Base-by-base conservation (phyloP, 495 filamentous ascomycete species). In the Clohesyomyces aquaticus region DNA sequence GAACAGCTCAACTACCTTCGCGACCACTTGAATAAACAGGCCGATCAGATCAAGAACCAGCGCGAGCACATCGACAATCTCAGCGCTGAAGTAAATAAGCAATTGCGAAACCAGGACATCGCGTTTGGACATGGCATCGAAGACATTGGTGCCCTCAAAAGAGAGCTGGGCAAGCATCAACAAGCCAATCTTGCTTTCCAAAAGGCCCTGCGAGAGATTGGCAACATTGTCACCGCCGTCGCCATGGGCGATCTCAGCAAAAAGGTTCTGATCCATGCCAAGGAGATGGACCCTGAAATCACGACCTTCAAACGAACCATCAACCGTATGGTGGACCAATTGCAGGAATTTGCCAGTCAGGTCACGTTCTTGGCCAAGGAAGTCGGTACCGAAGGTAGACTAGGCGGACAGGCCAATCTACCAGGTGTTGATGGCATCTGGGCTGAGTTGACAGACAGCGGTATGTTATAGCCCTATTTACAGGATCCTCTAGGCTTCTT, bases 211-310 rank as follows among this genome's bases (percentile, higher is more conserved):
- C 86, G 91, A 58, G 94, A 99, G 76, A 99, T 99, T 73, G 94
- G 94, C 55, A 93, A 89, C 66, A 98, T 99, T 65, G 91, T 97
- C 70, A 96, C 91, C 4, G 91, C 91, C 60, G 94, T 97, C 45
- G 94, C 94, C 53, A 90, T 92, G 65, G 94, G 94, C 77, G 94
- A 99, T 73, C 81, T 99, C 54, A 96, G 91, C 74, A 96, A 96
- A 83, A 98, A 98, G 77, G 95, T 98, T 54, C 86, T 93, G 48
- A 94, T 99, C 69, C 93, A 98, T 73, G 89, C 90, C 8, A 85
- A 92, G 68, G 94, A 99, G 77, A 94, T 97, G 90, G 94, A 99
- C 81, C 93, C 94, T 0, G 95, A 99, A 81, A 99, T 99, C 71
- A 91, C 90, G n/a, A 93, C 89, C 3, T 99, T 99, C 83, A 99